Evolutionary conservation across 352 stramenopile species (phyloP).

Genomic region (Globisporangium splendens): DNA sequence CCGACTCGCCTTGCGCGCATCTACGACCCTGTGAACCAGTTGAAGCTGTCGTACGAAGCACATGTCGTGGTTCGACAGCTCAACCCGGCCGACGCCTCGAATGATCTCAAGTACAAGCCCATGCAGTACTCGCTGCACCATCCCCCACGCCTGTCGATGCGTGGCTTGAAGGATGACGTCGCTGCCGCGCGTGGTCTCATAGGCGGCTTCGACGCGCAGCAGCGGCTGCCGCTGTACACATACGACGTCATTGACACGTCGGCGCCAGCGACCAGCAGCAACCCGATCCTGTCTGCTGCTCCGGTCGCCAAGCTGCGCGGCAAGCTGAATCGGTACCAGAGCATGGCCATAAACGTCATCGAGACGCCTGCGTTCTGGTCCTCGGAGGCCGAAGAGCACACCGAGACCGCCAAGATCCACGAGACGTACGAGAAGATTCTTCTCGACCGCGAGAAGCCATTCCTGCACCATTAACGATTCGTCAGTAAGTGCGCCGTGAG

Average conservation of each 20-base stretch:
- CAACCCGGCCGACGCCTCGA: constrained; percentile 14
- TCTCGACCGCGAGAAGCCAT: too few relatives aligned
- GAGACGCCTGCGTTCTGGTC: too few relatives aligned
- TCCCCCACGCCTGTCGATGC: constrained; percentile 45
- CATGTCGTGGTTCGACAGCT: constrained; percentile 52
- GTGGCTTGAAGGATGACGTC: constrained; percentile 24
- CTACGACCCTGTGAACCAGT: constrained; percentile 50
- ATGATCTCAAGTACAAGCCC: constrained; percentile 75
- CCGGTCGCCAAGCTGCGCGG: too few relatives aligned
- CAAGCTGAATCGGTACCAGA: too few relatives aligned
- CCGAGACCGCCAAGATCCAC: too few relatives aligned
- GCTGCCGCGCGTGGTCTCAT: not conserved
- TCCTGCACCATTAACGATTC: too few relatives aligned
- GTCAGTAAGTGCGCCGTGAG: too few relatives aligned
- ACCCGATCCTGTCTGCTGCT: too few relatives aligned
- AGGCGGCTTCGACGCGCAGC: not conserved
- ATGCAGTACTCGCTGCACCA: constrained; percentile 62
- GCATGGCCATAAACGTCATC: too few relatives aligned
- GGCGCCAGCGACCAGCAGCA: too few relatives aligned
- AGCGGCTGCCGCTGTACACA: constrained; percentile 1
- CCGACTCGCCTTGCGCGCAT: constrained; percentile 57
- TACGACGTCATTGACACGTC: constrained; percentile 9
- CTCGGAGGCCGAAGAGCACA: too few relatives aligned
- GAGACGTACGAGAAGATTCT: too few relatives aligned
- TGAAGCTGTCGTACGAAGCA: constrained; percentile 79